Base-by-base conservation (phyloP, 306 rosid genomes). In the Cyamopsis tetragonoloba region DNA sequence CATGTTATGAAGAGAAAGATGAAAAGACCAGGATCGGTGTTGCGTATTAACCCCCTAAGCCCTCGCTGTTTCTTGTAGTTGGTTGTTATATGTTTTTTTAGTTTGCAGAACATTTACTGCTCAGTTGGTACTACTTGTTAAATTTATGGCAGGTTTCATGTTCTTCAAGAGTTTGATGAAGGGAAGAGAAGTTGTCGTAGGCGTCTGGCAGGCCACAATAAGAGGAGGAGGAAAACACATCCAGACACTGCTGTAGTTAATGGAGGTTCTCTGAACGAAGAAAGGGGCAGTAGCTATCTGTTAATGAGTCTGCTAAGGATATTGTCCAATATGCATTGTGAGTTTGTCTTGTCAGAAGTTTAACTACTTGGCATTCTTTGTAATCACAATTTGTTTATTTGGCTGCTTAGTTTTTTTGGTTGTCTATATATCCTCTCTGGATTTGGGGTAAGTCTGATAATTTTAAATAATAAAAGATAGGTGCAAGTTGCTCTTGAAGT, bases 121-220 rank as follows among this genome's bases (percentile, higher is more conserved):
- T 66, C 14, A 24, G 73, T 79, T 43, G 78, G 53, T 66, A 73
- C 23, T 42, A 80, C 71, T 62, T 59, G 67, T 30, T 57, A 46
- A 62, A 68, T 56, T 70, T 77, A 38, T 85, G 83, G 79, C 88
- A 92, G 98, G 96, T 92, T 92, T 80, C 98, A 92, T 74, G 86
- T 56, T 74, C 98, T 92, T 76, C 85, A 92, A 83, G 96, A 92
- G 82, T 92, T 92, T 65, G 98, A 92, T 65, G 98, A 92, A 72
- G 98, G 98, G 74, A 92, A 83, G 82, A 83, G 98, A 79, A 92
- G 98, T 80, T 92, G 98, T 50, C 96, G 98, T 44, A 84, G 96
- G 74, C 93, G 98, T 47, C 84, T 92, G 74, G 96, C 93, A 14
- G 98, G 98, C 68, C 98, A 92, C 46, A 92, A 92, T 68, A 87